Evolutionary conservation across 371 early-diverging fungal genomes (phyloP).

Genomic region (Mortierella polycephala): DNA sequence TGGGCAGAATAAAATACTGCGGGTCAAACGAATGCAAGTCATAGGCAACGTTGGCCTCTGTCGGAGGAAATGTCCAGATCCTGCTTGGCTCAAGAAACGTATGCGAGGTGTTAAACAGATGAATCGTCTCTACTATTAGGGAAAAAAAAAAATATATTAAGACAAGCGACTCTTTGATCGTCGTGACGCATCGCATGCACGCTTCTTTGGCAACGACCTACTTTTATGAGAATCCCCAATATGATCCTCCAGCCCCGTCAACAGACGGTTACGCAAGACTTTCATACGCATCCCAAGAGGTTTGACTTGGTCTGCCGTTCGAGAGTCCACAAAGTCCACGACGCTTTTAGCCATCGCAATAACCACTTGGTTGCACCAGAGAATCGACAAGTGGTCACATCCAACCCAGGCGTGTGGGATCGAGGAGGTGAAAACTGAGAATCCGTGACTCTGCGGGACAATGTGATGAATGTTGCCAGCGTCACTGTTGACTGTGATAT

Average conservation of each 20-base stretch:
- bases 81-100: slow-evolving; percentile 12
- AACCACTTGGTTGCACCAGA: slow-evolving; percentile 94
- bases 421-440: slow-evolving; percentile 83
- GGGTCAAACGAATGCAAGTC: slow-evolving; percentile 19
- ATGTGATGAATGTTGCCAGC: slow-evolving; percentile 78
- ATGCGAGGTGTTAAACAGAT: slow-evolving; percentile 10
- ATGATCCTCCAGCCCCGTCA: slow-evolving; percentile 67
- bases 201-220: background rate
- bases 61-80: slow-evolving; percentile 24
- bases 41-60: background rate
- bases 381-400: slow-evolving; percentile 87
- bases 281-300: slow-evolving; percentile 69
- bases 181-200: background rate
- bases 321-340: slow-evolving; percentile 73
- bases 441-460: slow-evolving; percentile 75
- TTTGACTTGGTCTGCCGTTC: slow-evolving; percentile 68
- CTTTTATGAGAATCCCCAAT: background rate
- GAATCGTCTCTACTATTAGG: slow-evolving; percentile 5
- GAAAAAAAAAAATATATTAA: background rate
- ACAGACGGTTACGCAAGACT: slow-evolving; percentile 64
- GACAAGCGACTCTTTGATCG: too few relatives aligned
- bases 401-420: slow-evolving; percentile 91
- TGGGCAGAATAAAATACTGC: slow-evolving; percentile 17
- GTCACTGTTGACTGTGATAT: slow-evolving; percentile 86
- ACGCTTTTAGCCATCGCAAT: slow-evolving; percentile 51